Conservation (phyloP, 441 rosid species). For the Gossypium lobatum region DNA sequence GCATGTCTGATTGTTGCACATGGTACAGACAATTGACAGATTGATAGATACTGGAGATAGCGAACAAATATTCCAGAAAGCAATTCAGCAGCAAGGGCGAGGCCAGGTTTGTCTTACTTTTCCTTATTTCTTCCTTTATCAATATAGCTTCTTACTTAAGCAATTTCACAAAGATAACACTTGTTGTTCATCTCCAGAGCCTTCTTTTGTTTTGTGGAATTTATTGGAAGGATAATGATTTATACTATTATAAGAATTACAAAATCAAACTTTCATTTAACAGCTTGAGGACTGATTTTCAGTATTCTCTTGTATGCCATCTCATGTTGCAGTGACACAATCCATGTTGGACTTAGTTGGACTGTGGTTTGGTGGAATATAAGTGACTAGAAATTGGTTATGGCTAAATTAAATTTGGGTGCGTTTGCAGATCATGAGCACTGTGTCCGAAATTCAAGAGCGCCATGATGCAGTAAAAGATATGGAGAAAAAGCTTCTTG, state of each 20-base stretch:
- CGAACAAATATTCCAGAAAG: conserved; percentile 91
- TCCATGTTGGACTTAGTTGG: neutral
- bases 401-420: neutral
- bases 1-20: conserved; percentile 15
- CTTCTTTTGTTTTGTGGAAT: neutral
- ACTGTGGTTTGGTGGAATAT: neutral
- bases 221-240: neutral
- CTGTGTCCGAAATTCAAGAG: conserved; percentile 97
- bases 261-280: conserved; percentile 9
- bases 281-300: neutral
- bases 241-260: conserved; percentile 1
- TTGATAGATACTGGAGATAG: conserved; percentile 95
- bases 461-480: conserved; percentile 93
- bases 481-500: conserved; percentile 83
- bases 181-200: neutral
- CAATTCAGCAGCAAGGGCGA: conserved; percentile 92
- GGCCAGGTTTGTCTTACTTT: conserved; percentile 64
- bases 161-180: neutral
- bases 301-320: neutral
- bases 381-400: neutral
- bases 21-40: conserved; percentile 73
- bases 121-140: neutral
- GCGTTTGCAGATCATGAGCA: conserved; percentile 75
- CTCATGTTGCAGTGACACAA: neutral
- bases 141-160: neutral